phyloP scores from a whole-genome alignment of 1,284 basidiomycete genomes.

The Ceratobasidium theobromae region DNA sequence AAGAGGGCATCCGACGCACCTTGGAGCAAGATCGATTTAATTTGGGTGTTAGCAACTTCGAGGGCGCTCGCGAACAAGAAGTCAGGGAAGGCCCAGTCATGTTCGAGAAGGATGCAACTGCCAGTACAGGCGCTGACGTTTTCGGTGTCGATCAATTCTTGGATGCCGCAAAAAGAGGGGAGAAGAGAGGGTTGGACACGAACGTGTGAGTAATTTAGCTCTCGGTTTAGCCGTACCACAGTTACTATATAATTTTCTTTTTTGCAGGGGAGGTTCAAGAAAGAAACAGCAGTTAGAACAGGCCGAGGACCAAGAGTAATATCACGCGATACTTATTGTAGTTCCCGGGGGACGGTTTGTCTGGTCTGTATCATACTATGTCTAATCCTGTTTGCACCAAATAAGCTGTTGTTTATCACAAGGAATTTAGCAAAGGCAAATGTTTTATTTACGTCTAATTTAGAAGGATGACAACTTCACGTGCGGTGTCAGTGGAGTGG shows the following conservation, averaged over 20 bases:
- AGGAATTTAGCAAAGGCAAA: neutral
- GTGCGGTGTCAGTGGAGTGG: no score
- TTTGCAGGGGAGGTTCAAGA: conserved; percentile 56
- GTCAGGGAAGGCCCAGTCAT: conserved; percentile 93
- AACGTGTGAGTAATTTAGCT: conserved; percentile 57
- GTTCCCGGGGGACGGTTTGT: neutral
- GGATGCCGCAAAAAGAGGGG: conserved; percentile 93
- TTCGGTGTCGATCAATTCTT: conserved; percentile 98
- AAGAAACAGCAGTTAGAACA: conserved; percentile 73
- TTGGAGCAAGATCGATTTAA: conserved; percentile 93
- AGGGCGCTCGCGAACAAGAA: conserved; percentile 82
- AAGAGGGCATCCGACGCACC: conserved; percentile 88
- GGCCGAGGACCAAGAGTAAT: conserved; percentile 45
- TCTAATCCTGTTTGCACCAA: conserved; percentile 6
- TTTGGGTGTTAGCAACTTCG: conserved; percentile 89
- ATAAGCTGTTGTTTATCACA: no score
- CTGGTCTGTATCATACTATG: neutral
- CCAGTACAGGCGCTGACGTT: conserved; percentile 65
- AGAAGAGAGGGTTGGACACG: conserved; percentile 84
- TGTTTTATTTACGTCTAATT: no score
- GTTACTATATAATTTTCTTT: conserved; percentile 3
- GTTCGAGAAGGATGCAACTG: conserved; percentile 89
- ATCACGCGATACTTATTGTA: neutral
- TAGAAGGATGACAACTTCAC: no score
- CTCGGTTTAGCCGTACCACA: neutral